Evolutionary conservation across 1,284 basidiomycete species (phyloP), one percentile per base, ranked within the genome.

Genomic region (Peniophora sp.): DNA sequence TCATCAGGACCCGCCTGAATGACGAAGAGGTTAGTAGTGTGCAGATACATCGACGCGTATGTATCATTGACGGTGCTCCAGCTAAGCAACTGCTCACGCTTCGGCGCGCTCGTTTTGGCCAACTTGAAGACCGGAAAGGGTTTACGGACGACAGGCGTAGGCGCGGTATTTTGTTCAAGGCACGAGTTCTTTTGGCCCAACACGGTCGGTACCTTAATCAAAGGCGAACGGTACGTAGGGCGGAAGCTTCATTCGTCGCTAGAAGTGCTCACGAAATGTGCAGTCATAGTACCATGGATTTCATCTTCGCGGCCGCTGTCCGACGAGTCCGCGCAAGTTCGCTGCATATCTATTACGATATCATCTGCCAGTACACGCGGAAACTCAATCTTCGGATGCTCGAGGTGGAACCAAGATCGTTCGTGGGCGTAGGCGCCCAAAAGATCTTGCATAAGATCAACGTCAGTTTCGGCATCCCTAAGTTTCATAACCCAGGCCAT

Each of bases 181-280:
- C 63, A 66, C 45, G 56, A 48, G 18, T 48, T 39, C 36, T 48
- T 32, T 32, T 18, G 18, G 47, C 51, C 55, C 9, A 48, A 43
- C 23, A 57, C 58, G 6, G 53, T 61, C 6, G 57, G 54, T 1
- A 55, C 60, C 47, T 47, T 63, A 24, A 58, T 62, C 47, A 57
- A 57, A 17, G 61, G 60, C 18, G 61, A 62, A 53, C 17, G 51
- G 60, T 62, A 22, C 2, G 54, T 51, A 10, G 8, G 50, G 24
- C 15, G 23, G 15, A n/a, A 8, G 6, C 37, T 20, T n/a, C 6
- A 17, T 17, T 20, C 18, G 37, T 15, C 5, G 37, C 15, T 17
- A 12, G 27, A n/a, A n/a, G n/a, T n/a, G n/a, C n/a, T 32, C 12
- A 32, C 27, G 27, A 12, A 32, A n/a, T n/a, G n/a, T n/a, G n/a